These are phyloP conservation scores for Lithospermum erythrorhizon DNA, from an alignment of 257 asterid genomes.

Conservation along the genomic window DNA sequence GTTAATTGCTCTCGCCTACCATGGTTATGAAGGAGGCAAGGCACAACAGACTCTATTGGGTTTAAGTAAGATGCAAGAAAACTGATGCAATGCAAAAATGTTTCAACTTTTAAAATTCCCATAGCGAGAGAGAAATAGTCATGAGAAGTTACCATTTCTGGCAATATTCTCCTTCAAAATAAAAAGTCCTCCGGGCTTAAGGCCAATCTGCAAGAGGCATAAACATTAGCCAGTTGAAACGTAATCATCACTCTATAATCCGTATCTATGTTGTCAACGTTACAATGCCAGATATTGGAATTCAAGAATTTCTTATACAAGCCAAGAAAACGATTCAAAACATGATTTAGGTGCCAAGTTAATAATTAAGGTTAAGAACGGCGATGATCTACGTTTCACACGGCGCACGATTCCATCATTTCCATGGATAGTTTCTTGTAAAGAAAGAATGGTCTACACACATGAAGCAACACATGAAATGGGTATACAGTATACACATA, in stretches of 20 bases:
- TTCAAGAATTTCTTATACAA: not conserved
- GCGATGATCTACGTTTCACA: too few relatives aligned
- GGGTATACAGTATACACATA: not conserved
- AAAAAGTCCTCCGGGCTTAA: constrained; percentile 78
- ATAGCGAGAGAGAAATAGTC: not conserved
- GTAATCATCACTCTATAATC: not conserved
- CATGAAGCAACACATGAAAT: not conserved
- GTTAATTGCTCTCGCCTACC: not conserved
- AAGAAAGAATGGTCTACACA: not conserved
- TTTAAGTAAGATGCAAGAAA: not conserved
- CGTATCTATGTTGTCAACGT: not conserved
- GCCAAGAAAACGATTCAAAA: not conserved
- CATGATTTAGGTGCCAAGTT: not conserved
- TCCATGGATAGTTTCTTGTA: too few relatives aligned
- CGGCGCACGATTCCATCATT: too few relatives aligned
- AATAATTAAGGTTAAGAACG: not conserved
- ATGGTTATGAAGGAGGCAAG: not conserved
- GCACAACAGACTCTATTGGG: not conserved
- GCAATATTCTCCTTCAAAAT: constrained; percentile 89
- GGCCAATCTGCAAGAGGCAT: constrained; percentile 51
- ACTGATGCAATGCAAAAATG: not conserved
- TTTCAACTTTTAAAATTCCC: not conserved
- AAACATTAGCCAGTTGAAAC: not conserved
- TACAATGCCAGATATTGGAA: constrained; percentile 1
- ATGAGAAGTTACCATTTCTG: constrained; percentile 43